A percentile compares a stretch with the other conserved stretches of the same genome.
phyloP scores from a whole-genome alignment of 2,329 filamentous ascomycete genomes.

The Pseudogymnoascus sp. region DNA sequence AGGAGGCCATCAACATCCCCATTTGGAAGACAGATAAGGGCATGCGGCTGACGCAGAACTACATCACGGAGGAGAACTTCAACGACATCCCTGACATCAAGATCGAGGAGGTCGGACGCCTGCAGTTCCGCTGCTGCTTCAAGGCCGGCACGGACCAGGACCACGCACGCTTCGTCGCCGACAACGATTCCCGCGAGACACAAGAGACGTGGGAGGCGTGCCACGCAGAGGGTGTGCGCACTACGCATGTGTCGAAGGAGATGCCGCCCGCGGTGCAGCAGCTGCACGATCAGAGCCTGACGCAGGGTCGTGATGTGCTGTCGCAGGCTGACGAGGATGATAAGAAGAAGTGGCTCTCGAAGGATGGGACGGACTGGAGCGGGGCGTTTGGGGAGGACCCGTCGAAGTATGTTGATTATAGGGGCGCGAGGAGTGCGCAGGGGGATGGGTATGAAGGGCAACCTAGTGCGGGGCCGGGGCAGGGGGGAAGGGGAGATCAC shows the following conservation, averaged over 20 bases:
- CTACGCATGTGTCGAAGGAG: conserved; percentile 62
- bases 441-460: not conserved
- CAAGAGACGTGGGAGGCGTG: conserved; percentile 94
- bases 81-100: conserved; percentile 63
- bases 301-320: conserved; percentile 72
- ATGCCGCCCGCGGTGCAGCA: conserved; percentile 65
- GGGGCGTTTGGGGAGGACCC: conserved; percentile 79
- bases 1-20: conserved; percentile 73
- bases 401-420: conserved; percentile 24
- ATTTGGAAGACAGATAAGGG: conserved; percentile 78
- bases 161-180: conserved; percentile 73
- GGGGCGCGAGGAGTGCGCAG: conserved; percentile 22
- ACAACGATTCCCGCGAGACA: conserved; percentile 85
- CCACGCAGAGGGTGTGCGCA: conserved; percentile 75
- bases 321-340: conserved; percentile 65
- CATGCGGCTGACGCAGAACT: conserved; percentile 78
- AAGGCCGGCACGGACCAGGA: conserved; percentile 84
- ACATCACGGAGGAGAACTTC: conserved; percentile 75
- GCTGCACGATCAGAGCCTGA: conserved; percentile 74
- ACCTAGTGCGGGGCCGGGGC: not conserved
- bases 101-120: conserved; percentile 70
- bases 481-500: not conserved
- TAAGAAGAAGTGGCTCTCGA: conserved; percentile 69
- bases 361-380: conserved; percentile 77
- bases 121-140: conserved; percentile 75